Base-by-base conservation (phyloP, 2,329 filamentous ascomycete genomes). In the Penicillium fuscoglaucum region DNA sequence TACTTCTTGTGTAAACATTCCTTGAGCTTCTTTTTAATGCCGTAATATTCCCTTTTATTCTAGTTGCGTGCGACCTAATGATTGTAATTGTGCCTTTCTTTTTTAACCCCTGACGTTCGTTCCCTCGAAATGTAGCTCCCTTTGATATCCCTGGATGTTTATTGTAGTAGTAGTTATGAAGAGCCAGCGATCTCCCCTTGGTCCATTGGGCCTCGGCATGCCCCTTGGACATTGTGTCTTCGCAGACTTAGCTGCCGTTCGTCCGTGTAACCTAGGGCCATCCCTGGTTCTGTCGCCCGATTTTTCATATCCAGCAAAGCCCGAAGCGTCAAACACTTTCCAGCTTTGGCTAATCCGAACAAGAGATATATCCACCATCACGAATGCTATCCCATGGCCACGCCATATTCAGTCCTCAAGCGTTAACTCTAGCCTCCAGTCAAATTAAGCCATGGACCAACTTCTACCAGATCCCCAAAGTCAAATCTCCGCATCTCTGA, bases 1-100 rank as follows among this genome's bases (percentile, higher is more conserved):
- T 60, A 55, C 39, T 53, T 61, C 59, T 67, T 62, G 51, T 62
- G 52, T 68, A 68, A 65, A 68, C 65, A 57, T 65, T 68, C 65
- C 61, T 68, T 66, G 55, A 44, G 44, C 50, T 55, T 62, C 53
- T 35, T 40, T 58, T 59, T 57, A 37, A 62, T 59, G 55, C 59
- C 47, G 55, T 58, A 58, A 58, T 43, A 48, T 54, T n/a, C 35
- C 35, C 29, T 31, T 48, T 29, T 47, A 35, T 37, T 35, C 24
- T 52, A 53, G 43, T 29, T 48, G 50, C 37, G 29, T 15, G 43
- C 44, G 47, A 52, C 13, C 24, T 58, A 58, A 58, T 54, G 50
- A 58, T 54, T 54, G 50, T 54, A 53, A 53, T 53, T 40, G 33
- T 40, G 41, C 4, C 5, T 9, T 10, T 51, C 12, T 26, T 53